Evolutionary conservation across 306 rosid genomes (phyloP).

Genomic region (Acacia acuminata): DNA sequence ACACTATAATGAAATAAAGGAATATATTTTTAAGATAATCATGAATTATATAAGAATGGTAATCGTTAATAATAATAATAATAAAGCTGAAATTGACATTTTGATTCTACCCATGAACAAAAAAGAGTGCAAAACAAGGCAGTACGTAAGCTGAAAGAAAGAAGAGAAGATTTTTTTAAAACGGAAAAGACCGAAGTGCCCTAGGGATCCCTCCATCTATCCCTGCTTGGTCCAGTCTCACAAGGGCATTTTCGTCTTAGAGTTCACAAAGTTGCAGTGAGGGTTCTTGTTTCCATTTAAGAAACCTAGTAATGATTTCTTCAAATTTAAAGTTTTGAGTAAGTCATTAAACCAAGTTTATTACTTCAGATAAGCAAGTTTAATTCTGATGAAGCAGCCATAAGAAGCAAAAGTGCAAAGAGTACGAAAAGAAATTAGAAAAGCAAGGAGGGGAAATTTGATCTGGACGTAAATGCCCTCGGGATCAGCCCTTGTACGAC

Average conservation of each 20-base stretch:
- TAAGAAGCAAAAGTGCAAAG: slow-evolving; percentile 4
- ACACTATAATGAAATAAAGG: neutral
- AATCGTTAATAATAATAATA: no score
- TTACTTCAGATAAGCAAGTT: neutral
- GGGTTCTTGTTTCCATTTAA: no score
- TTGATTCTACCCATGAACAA: neutral
- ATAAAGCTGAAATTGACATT: neutral
- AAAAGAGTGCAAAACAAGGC: slow-evolving; percentile 7
- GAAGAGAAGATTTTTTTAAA: neutral
- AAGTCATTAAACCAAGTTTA: neutral
- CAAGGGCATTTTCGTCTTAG: slow-evolving; percentile 40
- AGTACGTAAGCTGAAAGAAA: slow-evolving; percentile 46
- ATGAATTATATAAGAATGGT: neutral
- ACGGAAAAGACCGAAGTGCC: slow-evolving; percentile 53
- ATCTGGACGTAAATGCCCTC: slow-evolving; percentile 48
- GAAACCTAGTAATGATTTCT: neutral
- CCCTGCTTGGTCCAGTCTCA: slow-evolving; percentile 13
- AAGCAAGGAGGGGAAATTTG: slow-evolving; percentile 15
- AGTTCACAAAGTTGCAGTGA: neutral
- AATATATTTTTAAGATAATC: neutral
- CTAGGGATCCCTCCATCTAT: slow-evolving; percentile 52
- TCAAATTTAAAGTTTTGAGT: neutral
- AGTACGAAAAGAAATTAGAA: neutral
- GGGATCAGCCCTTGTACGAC: slow-evolving; percentile 27
- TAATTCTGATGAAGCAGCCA: slow-evolving; percentile 3